Percentiles rank a stretch among this genome's conserved stretches.
Evolutionary conservation across 108 stramenopile species (phyloP).

Genomic region (Skeletonema potamos): DNA sequence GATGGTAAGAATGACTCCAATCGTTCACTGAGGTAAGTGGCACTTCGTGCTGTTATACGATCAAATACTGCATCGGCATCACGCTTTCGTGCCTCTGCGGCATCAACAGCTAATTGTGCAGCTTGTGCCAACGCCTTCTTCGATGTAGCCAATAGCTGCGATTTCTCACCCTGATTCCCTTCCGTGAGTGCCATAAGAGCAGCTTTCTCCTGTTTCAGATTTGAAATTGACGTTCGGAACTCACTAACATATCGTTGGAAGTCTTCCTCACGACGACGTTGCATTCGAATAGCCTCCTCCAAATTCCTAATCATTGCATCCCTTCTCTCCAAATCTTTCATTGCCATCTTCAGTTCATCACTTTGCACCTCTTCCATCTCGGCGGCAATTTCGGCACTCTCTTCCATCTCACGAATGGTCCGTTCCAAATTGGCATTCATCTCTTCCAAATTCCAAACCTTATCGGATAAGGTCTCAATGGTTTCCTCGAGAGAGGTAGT

Average conservation of each 20-base stretch:
- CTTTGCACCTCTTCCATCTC: slow-evolving; percentile 92
- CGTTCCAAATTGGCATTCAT: slow-evolving; percentile 53
- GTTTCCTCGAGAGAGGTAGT: slow-evolving; percentile 77
- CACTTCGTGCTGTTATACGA: slow-evolving; percentile 59
- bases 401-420: slow-evolving; percentile 79
- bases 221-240: slow-evolving; percentile 72
- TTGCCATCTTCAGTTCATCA: slow-evolving; percentile 79
- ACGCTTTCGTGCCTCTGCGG: slow-evolving; percentile 68
- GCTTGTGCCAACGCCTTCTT: slow-evolving; percentile 84
- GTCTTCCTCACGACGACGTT: slow-evolving; percentile 85
- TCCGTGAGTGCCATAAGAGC: slow-evolving; percentile 70
- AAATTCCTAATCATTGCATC: slow-evolving; percentile 79
- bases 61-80: slow-evolving; percentile 75
- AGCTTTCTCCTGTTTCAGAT: slow-evolving; percentile 78
- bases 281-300: slow-evolving; percentile 91
- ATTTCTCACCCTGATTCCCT: slow-evolving; percentile 78
- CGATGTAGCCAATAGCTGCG: slow-evolving; percentile 60
- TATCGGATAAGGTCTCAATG: slow-evolving; percentile 79
- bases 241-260: slow-evolving; percentile 80
- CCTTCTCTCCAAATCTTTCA: slow-evolving; percentile 74
- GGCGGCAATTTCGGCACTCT: slow-evolving; percentile 84
- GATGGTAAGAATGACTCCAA: slow-evolving; percentile 69
- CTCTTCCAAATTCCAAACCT: slow-evolving; percentile 76
- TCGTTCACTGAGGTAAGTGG: slow-evolving; percentile 57
- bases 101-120: slow-evolving; percentile 75